Base-by-base conservation (phyloP, 306 rosid genomes). In the Mucuna pruriens region DNA sequence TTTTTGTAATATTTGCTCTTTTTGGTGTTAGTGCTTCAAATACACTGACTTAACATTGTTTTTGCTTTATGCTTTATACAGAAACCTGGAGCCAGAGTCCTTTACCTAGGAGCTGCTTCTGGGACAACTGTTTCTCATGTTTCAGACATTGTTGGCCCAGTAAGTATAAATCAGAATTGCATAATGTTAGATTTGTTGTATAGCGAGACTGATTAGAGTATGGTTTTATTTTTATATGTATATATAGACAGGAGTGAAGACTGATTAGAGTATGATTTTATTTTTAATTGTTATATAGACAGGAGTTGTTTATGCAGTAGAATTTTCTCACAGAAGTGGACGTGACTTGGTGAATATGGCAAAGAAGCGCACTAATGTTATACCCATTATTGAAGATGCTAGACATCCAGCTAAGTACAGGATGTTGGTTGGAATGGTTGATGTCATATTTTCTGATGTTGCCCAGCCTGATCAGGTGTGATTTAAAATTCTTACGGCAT, bases 401-500 rank as follows among this genome's bases (percentile, higher is more conserved):
- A 96, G 99, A 34, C 97, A 96, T 87, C 99, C 97, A 9, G 87
- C 94, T 1, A 96, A 92, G 67, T 96, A 96, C 85, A 85, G 98
- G 62, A 92, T 92, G 97, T 82, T 96, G 73, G 94, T 96, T 60
- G 97, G 97, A 60, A 96, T 96, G 97, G 99, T 96, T n/a, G 99
- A 96, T 88, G 97, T 96, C 9, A 86, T 96, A 63, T 96, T 96
- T 89, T 93, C 99, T 42, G 99, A 96, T 86, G 99, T 95, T 84
- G 99, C 99, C 6, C 98, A 95, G 82, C 99, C 98, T 4, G 99
- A 95, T 87, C 99, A 93, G 99, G 99, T 95, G 34, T 82, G 83
- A 29, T 71, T 23, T 26, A 26, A 23, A 2, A 40, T 70, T 75
- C 76, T 54, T 3, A 6, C 39, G n/a, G n/a, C n/a, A n/a, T n/a